A percentile compares a stretch with the other conserved stretches of the same genome.
phyloP scores from a whole-genome alignment of 2,329 filamentous ascomycete species.

The Leptosphaerulina australis region DNA sequence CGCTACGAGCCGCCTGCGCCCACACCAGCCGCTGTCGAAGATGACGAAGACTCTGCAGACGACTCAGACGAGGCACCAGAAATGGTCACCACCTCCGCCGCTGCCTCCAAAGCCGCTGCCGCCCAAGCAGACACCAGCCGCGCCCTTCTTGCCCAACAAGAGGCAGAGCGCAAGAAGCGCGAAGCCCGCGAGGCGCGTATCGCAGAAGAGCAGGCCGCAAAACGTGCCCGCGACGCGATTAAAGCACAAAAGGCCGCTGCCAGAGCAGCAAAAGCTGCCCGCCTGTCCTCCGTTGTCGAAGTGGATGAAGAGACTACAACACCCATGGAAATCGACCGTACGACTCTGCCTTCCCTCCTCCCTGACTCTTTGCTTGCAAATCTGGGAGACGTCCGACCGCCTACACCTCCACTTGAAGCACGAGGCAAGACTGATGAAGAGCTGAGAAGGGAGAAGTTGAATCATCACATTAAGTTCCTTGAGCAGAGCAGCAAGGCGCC shows the following conservation, averaged over 20 bases:
- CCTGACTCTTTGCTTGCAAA: conserved; percentile 59
- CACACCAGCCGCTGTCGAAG: conserved; percentile 2
- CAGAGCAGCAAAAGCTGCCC: conserved; percentile 38
- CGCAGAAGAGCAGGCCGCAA: conserved; percentile 42
- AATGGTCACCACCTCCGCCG: conserved; percentile 41
- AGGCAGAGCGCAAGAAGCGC: conserved; percentile 38
- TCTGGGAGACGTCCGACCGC: conserved; percentile 52
- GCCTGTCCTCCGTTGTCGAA: conserved; percentile 3
- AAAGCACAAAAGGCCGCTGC: conserved; percentile 42
- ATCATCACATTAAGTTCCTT: conserved; percentile 56
- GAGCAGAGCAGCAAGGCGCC: conserved; percentile 55
- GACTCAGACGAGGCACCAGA: conserved; percentile 51
- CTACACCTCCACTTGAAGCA: conserved; percentile 50
- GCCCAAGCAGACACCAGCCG: conserved; percentile 39
- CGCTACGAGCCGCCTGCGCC: conserved; percentile 16
- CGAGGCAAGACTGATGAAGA: conserved; percentile 33
- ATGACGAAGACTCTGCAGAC: conserved; percentile 35
- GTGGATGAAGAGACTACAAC: conserved; percentile 4
- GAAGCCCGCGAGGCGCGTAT: conserved; percentile 40
- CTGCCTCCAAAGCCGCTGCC: conserved; percentile 36
- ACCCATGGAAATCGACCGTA: not conserved
- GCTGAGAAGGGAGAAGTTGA: conserved; percentile 53
- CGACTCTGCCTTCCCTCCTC: conserved; percentile 55
- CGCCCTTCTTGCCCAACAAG: conserved; percentile 38
- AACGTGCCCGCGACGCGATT: conserved; percentile 38